A percentile compares a stretch with the other conserved stretches of the same genome.
phyloP scores from a whole-genome alignment of 2,329 filamentous ascomycete genomes.

The Polychaeton citri region DNA sequence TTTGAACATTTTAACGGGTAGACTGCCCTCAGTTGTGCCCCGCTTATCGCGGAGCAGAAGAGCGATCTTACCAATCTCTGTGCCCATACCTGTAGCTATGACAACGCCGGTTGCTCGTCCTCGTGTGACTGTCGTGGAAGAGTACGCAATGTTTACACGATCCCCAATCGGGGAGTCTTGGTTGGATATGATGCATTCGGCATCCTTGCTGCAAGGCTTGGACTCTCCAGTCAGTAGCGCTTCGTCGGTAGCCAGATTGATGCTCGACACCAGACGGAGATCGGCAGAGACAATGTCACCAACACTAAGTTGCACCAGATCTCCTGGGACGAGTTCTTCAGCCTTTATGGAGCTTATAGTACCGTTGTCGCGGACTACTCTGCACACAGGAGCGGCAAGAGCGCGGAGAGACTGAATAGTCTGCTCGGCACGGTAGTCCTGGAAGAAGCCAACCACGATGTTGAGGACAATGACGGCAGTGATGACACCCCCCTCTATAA shows the following conservation, averaged over 20 bases:
- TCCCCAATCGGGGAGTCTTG: slow-evolving; percentile 44
- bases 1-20: slow-evolving; percentile 6
- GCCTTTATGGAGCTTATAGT: slow-evolving; percentile 39
- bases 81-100: slow-evolving; percentile 46
- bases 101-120: slow-evolving; percentile 49
- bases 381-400: slow-evolving; percentile 43
- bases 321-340: slow-evolving; percentile 50
- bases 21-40: slow-evolving; percentile 4
- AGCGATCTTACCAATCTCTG: slow-evolving; percentile 56
- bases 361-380: slow-evolving; percentile 41
- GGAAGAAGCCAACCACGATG: slow-evolving; percentile 45
- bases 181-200: slow-evolving; percentile 15
- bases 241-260: slow-evolving; percentile 67
- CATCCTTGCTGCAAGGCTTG: slow-evolving; percentile 27
- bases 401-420: slow-evolving; percentile 44
- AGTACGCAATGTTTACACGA: slow-evolving; percentile 51
- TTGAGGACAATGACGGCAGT: slow-evolving; percentile 45
- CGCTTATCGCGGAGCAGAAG: slow-evolving; percentile 19
- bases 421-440: slow-evolving; percentile 47
- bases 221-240: slow-evolving; percentile 60
- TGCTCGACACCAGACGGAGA: slow-evolving; percentile 44
- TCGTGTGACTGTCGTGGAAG: slow-evolving; percentile 49
- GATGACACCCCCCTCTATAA: slow-evolving; percentile 48
- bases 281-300: slow-evolving; percentile 61
- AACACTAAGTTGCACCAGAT: slow-evolving; percentile 48